Conservation (phyloP, 805 yeast species). For the Saccharomycodes ludwigii region DNA sequence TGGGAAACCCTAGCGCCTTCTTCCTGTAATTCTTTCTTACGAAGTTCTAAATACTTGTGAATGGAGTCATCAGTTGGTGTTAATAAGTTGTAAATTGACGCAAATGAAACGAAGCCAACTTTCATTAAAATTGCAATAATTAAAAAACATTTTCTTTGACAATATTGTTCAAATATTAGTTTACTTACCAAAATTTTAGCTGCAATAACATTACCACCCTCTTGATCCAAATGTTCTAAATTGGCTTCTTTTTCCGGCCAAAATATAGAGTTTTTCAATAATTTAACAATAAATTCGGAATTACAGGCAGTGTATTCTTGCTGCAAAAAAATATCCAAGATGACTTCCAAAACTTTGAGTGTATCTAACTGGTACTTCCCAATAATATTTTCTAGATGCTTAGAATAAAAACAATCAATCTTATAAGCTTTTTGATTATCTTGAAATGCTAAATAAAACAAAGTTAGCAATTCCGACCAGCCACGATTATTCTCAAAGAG, state of each 20-base stretch:
- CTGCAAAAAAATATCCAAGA: conserved; percentile 45
- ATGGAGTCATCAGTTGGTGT: conserved; percentile 40
- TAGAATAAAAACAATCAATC: conserved; percentile 30
- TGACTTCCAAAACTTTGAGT: conserved; percentile 48
- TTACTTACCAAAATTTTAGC: conserved; percentile 40
- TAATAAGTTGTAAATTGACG: conserved; percentile 43
- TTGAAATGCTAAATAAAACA: conserved; percentile 31
- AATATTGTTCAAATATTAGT: too few relatives aligned
- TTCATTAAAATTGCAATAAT: conserved; percentile 48
- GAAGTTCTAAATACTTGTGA: conserved; percentile 28
- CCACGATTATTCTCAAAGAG: conserved; percentile 72
- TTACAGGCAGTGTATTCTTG: conserved; percentile 31
- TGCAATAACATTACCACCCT: conserved; percentile 46
- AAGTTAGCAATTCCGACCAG: conserved; percentile 47
- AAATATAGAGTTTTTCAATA: conserved; percentile 47
- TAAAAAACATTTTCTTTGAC: conserved; percentile 31
- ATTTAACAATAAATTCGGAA: conserved; percentile 33
- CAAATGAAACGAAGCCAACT: conserved; percentile 53
- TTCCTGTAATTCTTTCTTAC: conserved; percentile 38
- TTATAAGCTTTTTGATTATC: conserved; percentile 30
- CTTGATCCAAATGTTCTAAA: conserved; percentile 20
- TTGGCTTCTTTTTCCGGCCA: conserved; percentile 39
- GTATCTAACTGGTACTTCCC: conserved; percentile 75
- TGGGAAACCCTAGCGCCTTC: conserved; percentile 51
- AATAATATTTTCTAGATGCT: conserved; percentile 42